These are phyloP conservation scores for Amylocarpus encephaloides DNA, from an alignment of 2,329 filamentous ascomycete species.

Conservation along the genomic window DNA sequence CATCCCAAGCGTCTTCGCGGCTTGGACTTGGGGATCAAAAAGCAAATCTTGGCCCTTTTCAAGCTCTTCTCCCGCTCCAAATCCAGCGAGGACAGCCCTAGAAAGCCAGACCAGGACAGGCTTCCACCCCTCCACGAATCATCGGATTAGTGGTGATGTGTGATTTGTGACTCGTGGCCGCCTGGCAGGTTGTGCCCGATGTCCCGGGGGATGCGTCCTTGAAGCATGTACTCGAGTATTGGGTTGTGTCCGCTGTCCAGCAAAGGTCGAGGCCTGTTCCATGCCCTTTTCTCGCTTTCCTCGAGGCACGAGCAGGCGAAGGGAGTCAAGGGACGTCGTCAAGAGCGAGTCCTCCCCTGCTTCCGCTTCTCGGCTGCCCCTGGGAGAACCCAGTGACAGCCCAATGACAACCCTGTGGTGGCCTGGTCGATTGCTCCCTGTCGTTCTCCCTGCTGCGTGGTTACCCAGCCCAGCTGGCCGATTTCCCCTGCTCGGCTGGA, in stretches of 20 bases:
- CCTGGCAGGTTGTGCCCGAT: background rate
- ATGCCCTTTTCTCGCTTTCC: conserved; percentile 7
- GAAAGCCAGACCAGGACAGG: too few species aligned
- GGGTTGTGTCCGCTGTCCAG: conserved; percentile 2
- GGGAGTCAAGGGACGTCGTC: conserved; percentile 3
- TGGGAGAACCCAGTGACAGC: too few species aligned
- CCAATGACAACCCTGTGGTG: background rate
- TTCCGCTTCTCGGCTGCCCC: background rate
- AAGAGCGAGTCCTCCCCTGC: background rate
- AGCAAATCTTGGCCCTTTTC: too few species aligned
- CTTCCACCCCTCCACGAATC: background rate
- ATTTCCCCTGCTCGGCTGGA: background rate
- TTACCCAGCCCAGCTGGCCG: background rate
- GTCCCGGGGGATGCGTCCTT: background rate
- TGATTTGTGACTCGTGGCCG: background rate
- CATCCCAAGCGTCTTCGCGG: too few species aligned
- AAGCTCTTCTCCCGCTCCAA: too few species aligned
- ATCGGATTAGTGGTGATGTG: background rate
- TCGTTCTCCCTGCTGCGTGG: conserved; percentile 2
- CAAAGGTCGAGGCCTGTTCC: conserved; percentile 12
- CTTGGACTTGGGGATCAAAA: too few species aligned
- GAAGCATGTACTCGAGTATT: conserved; percentile 1
- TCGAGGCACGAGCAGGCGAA: background rate
- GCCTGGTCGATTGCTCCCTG: background rate
- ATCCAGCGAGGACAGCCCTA: too few species aligned